Conservation (phyloP, 768 basidiomycete species). For the Termitomyces sp. region DNA sequence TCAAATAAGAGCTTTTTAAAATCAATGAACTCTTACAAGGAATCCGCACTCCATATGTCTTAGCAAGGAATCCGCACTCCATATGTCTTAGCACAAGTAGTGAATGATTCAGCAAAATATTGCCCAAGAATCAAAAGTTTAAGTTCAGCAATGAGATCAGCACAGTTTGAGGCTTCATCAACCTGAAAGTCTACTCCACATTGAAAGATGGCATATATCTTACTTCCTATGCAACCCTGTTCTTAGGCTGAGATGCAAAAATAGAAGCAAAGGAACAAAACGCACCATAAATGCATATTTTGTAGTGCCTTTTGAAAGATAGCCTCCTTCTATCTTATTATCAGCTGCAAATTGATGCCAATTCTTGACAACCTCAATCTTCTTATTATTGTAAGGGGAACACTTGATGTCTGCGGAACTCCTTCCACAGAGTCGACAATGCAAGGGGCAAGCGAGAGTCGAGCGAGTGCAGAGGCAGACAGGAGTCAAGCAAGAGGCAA, state of each 20-base stretch:
- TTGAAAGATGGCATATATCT: not conserved
- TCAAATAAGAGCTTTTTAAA: no score
- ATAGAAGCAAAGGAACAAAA: not conserved
- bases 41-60: no score
- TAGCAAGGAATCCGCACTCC: no score
- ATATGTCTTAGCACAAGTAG: not conserved
- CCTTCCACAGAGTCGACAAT: no score
- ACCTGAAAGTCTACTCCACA: not conserved
- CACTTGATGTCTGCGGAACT: no score
- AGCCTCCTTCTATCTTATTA: not conserved
- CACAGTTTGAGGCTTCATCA: not conserved
- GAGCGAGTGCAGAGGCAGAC: no score
- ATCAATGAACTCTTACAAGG: no score
- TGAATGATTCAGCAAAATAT: not conserved
- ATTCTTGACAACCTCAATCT: not conserved
- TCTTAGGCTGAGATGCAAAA: not conserved
- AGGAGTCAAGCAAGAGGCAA: no score
- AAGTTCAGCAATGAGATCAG: not conserved
- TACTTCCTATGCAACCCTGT: not conserved
- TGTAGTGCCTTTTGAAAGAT: not conserved
- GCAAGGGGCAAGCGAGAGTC: no score
- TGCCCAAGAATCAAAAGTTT: not conserved
- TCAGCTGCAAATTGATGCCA: not conserved
- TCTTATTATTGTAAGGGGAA: no score
- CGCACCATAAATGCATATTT: not conserved